phyloP scores from a whole-genome alignment of 1,284 basidiomycete species.

The Chiua sp. region DNA sequence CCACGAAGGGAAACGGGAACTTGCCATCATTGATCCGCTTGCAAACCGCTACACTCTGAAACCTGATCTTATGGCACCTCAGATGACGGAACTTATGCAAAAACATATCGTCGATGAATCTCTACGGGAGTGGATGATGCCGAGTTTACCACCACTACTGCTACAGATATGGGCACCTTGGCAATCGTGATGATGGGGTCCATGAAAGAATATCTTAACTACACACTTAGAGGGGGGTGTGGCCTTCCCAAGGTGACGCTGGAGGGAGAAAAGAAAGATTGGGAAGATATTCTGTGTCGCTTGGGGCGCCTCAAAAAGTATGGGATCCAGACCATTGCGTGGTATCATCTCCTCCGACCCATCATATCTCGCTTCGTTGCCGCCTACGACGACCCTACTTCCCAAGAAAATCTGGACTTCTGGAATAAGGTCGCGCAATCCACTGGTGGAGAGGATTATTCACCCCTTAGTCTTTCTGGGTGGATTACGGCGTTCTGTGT shows the following conservation, averaged over 20 bases:
- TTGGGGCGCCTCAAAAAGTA: conserved; percentile 44
- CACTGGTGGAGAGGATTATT: conserved; percentile 22
- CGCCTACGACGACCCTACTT: conserved; percentile 41
- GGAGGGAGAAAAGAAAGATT: conserved; percentile 43
- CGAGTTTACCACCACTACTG: conserved; percentile 45
- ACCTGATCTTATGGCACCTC: conserved; percentile 24
- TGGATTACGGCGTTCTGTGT: conserved; percentile 47
- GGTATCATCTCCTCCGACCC: conserved; percentile 47
- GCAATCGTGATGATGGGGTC: conserved; percentile 53
- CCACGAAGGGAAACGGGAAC: conserved; percentile 43
- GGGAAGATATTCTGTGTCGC: conserved; percentile 40
- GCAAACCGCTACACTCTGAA: conserved; percentile 40
- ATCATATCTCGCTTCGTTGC: conserved; percentile 42
- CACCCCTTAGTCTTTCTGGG: conserved; percentile 35
- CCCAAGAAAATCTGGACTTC: conserved; percentile 39
- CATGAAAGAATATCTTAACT: conserved; percentile 46
- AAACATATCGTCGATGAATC: conserved; percentile 41
- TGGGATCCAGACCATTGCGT: conserved; percentile 41
- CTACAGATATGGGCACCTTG: conserved; percentile 43
- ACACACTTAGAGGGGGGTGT: conserved; percentile 38
- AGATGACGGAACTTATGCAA: conserved; percentile 43
- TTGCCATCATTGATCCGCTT: conserved; percentile 29
- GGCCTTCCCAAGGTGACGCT: conserved; percentile 56
- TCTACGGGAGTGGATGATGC: conserved; percentile 42
- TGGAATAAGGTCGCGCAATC: conserved; percentile 42